These are phyloP conservation scores for Parietaria judaica DNA, from an alignment of 306 rosid genomes.

Conservation along the genomic window DNA sequence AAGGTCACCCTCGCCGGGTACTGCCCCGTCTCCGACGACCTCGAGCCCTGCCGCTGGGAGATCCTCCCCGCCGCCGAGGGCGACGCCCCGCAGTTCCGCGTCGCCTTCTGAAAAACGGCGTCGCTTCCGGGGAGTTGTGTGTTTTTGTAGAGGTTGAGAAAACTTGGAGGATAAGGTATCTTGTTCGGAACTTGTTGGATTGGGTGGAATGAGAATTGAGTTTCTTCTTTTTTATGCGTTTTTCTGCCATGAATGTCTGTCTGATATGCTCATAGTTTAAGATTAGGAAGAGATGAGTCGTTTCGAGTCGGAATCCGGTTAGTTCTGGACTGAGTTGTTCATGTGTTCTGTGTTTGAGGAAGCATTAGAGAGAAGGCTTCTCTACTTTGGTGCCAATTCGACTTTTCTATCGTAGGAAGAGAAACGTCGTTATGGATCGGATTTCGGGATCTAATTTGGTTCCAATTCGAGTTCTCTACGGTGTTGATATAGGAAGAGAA, in stretches of 20 bases:
- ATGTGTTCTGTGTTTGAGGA: neutral
- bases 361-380: neutral
- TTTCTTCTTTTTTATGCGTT: neutral
- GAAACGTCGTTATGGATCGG: too few species aligned
- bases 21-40: conserved; percentile 93
- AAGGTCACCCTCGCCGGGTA: conserved; percentile 82
- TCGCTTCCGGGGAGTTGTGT: neutral
- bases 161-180: neutral
- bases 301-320: too few species aligned
- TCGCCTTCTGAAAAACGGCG: conserved; percentile 45
- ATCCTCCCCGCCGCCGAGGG: conserved; percentile 62
- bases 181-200: neutral
- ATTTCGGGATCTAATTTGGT: too few species aligned
- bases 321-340: too few species aligned
- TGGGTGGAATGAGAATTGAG: neutral
- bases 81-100: conserved; percentile 88
- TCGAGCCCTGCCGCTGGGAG: conserved; percentile 99
- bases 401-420: too few species aligned
- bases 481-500: too few species aligned
- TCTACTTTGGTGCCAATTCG: neutral
- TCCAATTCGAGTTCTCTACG: too few species aligned
- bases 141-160: neutral
- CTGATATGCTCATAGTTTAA: too few species aligned
- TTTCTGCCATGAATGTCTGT: too few species aligned
- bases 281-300: too few species aligned